Evolutionary conservation across 768 basidiomycete genomes (phyloP).

Genomic region (Phlebiopsis flavidoalba): DNA sequence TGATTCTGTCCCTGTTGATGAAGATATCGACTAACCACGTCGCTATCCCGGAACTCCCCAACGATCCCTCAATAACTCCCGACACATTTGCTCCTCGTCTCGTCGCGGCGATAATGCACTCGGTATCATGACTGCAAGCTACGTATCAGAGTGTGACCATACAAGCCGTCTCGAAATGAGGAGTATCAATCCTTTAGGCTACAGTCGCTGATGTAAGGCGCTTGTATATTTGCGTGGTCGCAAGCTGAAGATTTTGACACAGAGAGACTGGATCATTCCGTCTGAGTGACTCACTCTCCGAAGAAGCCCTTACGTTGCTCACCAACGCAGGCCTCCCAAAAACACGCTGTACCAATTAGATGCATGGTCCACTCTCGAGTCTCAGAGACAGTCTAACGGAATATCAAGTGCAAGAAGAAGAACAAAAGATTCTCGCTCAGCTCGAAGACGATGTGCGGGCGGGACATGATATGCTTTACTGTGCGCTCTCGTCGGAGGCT

Average conservation of each 20-base stretch:
- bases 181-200: neutral
- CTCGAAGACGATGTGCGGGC: neutral
- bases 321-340: slow-evolving; percentile 6
- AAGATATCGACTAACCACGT: neutral
- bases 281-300: neutral
- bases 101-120: slow-evolving; percentile 3
- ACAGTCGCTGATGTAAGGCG: slow-evolving; percentile 1
- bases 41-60: neutral
- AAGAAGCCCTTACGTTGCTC: slow-evolving; percentile 4
- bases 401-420: neutral
- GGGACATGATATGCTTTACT: neutral
- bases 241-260: neutral
- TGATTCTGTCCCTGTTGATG: neutral
- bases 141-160: neutral
- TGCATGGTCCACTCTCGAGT: neutral
- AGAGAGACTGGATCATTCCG: neutral
- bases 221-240: neutral
- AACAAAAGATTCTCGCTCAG: neutral
- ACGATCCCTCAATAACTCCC: neutral
- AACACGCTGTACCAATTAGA: neutral
- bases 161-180: neutral
- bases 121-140: slow-evolving; percentile 2
- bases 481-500: neutral
- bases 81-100: slow-evolving; percentile 1
- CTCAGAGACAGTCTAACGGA: neutral